Base-by-base conservation (phyloP, 1,139 yeast species). In the Hansenula lynferdii region DNA sequence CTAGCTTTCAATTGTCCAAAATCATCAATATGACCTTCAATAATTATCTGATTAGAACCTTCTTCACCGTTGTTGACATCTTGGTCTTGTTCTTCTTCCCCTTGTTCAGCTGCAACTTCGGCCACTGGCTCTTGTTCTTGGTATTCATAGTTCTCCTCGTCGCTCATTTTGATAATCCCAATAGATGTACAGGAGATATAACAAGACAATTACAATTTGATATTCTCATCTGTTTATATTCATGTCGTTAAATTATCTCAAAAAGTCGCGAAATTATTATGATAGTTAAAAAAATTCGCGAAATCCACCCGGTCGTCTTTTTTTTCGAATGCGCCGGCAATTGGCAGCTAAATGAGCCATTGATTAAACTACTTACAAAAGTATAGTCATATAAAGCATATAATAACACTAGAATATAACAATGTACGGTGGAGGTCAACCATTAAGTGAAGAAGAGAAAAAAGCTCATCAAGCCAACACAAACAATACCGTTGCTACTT, bases 351-450 rank as follows among this genome's bases (percentile, higher is more conserved):
- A n/a, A n/a, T n/a, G n/a, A n/a, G n/a, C n/a, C n/a, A n/a, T n/a
- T n/a, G n/a, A n/a, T n/a, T n/a, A n/a, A n/a, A n/a, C n/a, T 20
- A 20, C 8, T 20, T 8, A 20, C 6, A 6, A 20, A 20, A 20
- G 6, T 8, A 20, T 7, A 23, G n/a, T 11, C 25, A 12, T 23
- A 24, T 6, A 7, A 7, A 6, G n/a, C 26, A 24, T 12, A 24
- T 24, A 24, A 24, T 6, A 4, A 24, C 15, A 12, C 12, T 24
- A 24, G 26, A 24, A n/a, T n/a, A 6, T 23, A 23, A 59, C 36
- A 42, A 85, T 86, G 95, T 85, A 80, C 72, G 94, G 92, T 48
- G 83, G 84, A 60, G 82, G 77, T 48, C 80, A 76, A 60, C 79
- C 76, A 56, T 75, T 82, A 49, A 71, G 80, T 48, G 94, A 84